phyloP scores from a whole-genome alignment of 768 basidiomycete species.

The Lactarius trivialis region DNA sequence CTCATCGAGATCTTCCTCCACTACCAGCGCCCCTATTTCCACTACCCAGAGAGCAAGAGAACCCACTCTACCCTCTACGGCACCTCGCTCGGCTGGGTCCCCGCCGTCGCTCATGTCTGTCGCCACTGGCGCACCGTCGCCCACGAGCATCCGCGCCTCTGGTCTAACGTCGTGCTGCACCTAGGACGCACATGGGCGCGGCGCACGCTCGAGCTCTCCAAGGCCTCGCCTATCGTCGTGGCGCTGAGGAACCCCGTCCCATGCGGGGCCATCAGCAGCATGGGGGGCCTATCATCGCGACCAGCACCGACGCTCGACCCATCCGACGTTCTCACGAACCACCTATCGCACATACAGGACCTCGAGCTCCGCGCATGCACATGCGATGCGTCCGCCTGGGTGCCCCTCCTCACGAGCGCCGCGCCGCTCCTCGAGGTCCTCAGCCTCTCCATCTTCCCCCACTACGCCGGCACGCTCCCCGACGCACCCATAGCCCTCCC shows the following conservation, averaged over 20 bases:
- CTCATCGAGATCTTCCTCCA: constrained; percentile 15
- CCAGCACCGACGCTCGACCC: neutral
- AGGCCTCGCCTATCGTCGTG: constrained; percentile 7
- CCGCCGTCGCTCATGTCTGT: constrained; percentile 14
- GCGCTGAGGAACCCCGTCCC: neutral
- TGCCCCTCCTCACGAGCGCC: neutral
- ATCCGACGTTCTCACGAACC: constrained; percentile 4
- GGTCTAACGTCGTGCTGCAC: constrained; percentile 5
- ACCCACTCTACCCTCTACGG: neutral
- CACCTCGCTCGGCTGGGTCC: constrained; percentile 9
- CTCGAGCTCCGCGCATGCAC: constrained; percentile 10
- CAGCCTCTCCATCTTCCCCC: neutral
- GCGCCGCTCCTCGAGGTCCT: constrained; percentile 11
- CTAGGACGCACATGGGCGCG: constrained; percentile 9
- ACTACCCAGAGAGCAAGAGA: neutral
- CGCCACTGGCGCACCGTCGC: constrained; percentile 16
- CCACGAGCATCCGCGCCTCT: constrained; percentile 8
- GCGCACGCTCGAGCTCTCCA: constrained; percentile 13
- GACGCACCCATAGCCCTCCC: constrained; percentile 3
- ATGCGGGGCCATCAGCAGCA: neutral
- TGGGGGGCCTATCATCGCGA: neutral
- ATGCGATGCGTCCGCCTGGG: neutral
- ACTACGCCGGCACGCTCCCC: neutral
- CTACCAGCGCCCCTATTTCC: constrained; percentile 2
- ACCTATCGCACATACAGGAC: constrained; percentile 14